Conservation (phyloP, 768 basidiomycete species). For the Pisolithus orientalis region DNA sequence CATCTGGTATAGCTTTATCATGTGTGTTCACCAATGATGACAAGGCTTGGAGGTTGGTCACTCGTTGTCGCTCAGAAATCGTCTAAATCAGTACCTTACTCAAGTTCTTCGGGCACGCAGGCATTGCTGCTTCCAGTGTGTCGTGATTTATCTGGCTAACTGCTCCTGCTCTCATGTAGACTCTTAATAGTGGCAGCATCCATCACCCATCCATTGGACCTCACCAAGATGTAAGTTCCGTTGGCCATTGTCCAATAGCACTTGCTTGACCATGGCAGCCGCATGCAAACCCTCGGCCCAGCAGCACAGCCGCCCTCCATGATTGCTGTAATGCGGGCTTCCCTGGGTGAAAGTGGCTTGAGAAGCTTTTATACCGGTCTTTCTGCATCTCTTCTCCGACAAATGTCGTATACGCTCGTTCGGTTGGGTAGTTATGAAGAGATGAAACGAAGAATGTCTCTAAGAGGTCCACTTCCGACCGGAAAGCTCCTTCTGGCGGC, state of each 20-base stretch:
- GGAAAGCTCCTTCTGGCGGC: constrained; percentile 57
- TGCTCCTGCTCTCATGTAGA: constrained; percentile 2
- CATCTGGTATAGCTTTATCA: neutral
- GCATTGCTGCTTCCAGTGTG: constrained; percentile 60
- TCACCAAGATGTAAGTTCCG: constrained; percentile 71
- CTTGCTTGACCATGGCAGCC: constrained; percentile 34
- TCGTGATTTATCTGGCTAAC: constrained; percentile 3
- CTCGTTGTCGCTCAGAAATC: neutral
- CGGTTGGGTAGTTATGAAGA: constrained; percentile 80
- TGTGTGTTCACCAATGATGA: neutral
- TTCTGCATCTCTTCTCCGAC: constrained; percentile 75
- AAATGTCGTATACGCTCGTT: constrained; percentile 89
- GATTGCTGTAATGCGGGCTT: constrained; percentile 54
- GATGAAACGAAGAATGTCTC: constrained; percentile 53
- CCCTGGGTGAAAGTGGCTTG: constrained; percentile 62
- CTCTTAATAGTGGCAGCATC: constrained; percentile 61
- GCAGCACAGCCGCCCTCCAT: constrained; percentile 57
- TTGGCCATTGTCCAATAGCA: neutral
- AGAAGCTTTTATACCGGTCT: constrained; percentile 76
- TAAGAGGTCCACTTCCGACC: constrained; percentile 45
- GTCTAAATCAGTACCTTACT: constrained; percentile 7
- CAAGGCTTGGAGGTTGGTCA: constrained; percentile 56
- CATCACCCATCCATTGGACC: constrained; percentile 77
- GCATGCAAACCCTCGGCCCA: constrained; percentile 69
- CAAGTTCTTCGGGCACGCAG: constrained; percentile 23